These are phyloP conservation scores for Scortechinia acanthostroma DNA, from an alignment of 2,329 filamentous ascomycete species.

Conservation along the genomic window DNA sequence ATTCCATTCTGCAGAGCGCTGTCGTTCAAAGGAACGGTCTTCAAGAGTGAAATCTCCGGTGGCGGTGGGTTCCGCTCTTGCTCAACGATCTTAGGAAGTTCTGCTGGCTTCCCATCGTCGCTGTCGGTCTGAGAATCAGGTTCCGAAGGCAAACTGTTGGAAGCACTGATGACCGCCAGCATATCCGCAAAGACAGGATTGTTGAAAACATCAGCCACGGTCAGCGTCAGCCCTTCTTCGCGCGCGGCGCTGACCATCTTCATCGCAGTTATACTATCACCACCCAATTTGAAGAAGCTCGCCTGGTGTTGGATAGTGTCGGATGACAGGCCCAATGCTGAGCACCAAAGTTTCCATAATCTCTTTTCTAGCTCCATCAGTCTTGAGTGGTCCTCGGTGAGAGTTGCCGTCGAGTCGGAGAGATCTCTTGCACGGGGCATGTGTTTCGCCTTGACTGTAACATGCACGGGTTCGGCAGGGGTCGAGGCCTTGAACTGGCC, in stretches of 20 bases:
- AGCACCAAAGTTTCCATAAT: neutral
- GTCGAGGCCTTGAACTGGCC: too few relatives aligned
- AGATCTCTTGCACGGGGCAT: too few relatives aligned
- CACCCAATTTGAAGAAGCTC: constrained; percentile 27
- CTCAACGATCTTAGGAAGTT: constrained; percentile 20
- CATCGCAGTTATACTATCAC: constrained; percentile 20
- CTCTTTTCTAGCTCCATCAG: neutral
- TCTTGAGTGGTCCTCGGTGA: too few relatives aligned
- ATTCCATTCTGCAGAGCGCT: constrained; percentile 19
- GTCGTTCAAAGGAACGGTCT: constrained; percentile 18
- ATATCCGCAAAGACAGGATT: constrained; percentile 11
- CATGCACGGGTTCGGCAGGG: too few relatives aligned
- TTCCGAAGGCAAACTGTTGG: too few relatives aligned
- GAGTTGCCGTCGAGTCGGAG: neutral
- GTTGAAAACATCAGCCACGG: constrained; percentile 39
- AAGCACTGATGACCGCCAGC: neutral
- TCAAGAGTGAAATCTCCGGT: constrained; percentile 22
- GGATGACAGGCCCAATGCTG: constrained; percentile 9
- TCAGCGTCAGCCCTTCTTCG: constrained; percentile 27
- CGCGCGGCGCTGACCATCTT: constrained; percentile 34
- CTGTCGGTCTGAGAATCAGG: constrained; percentile 15
- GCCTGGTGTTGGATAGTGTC: constrained; percentile 16
- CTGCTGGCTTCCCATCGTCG: constrained; percentile 5
- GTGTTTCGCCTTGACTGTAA: too few relatives aligned
- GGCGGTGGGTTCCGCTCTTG: constrained; percentile 12